phyloP scores from a whole-genome alignment of 306 rosid genomes.

The Gastrolobium bilobum region DNA sequence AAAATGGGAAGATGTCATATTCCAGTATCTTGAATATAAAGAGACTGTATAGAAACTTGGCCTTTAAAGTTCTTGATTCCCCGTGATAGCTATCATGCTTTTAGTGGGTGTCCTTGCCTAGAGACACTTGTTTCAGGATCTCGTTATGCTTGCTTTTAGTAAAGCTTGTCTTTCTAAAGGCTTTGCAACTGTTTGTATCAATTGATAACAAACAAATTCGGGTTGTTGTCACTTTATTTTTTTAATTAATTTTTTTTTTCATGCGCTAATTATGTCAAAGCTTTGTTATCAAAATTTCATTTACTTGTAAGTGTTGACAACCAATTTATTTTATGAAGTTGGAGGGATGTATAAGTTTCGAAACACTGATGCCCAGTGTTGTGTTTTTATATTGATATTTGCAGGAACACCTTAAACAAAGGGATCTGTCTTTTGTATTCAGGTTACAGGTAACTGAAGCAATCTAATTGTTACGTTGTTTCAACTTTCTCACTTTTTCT shows the following conservation, averaged over 20 bases:
- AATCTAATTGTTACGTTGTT: conserved; percentile 26
- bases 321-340: conserved; percentile 35
- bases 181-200: conserved; percentile 18
- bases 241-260: background rate
- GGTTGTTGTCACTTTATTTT: conserved; percentile 25
- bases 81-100: conserved; percentile 38
- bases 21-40: conserved; percentile 11
- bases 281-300: conserved; percentile 17
- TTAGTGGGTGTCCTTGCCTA: conserved; percentile 25
- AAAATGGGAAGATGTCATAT: conserved; percentile 31
- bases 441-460: conserved; percentile 85
- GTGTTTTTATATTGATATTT: conserved; percentile 47
- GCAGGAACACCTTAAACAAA: conserved; percentile 93
- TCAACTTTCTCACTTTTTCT: conserved; percentile 32
- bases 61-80: background rate
- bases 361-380: conserved; percentile 37
- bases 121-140: conserved; percentile 6
- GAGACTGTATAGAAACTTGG: background rate
- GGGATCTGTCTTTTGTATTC: conserved; percentile 93
- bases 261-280: background rate
- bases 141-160: conserved; percentile 26
- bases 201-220: background rate
- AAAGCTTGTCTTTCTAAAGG: conserved; percentile 19
- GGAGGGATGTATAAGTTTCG: conserved; percentile 38
- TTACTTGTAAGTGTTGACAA: conserved; percentile 2